Evolutionary conservation across 371 early-diverging fungal species (phyloP), one percentile per base, ranked within the genome.

Genomic region (Dichotomocladium elegans): DNA sequence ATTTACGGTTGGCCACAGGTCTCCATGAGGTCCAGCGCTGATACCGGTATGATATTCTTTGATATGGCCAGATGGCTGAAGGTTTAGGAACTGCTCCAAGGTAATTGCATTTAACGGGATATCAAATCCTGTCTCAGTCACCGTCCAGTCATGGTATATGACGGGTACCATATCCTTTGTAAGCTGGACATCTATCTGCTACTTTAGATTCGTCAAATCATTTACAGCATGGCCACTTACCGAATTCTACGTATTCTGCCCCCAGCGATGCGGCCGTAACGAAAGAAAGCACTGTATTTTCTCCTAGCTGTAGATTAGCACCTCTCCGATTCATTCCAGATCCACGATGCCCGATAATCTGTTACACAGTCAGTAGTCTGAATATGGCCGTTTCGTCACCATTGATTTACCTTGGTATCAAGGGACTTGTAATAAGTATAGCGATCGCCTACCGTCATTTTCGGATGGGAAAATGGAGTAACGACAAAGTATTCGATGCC

Each of bases 271-370:
- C 85, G 1, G 97, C 98, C 0, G 89, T 88, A 15, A 88, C 74
- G 73, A 98, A 92, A 1, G 97, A 94, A 27, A 88, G 64, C 10
- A 94, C 78, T 0, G 99, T 97, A 64, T 99, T 99, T 64, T 99
- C 99, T 2, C 92, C 90, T n/a, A 95, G 71, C 63, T 94, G 91
- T 25, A 93, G 79, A 28, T 64, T 69, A 21, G 59, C 67, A 41
- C 61, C 75, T 54, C 66, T 72, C 52, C 69, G 63, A 71, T 94
- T 94, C 86, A 87, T 89, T n/a, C 98, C 98, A 24, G 85, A 77
- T 11, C 98, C 98, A 43, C 98, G 90, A 72, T 98, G 98, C 9
- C 98, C 98, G 72, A 95, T 89, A 10, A 93, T 77, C 80, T 79
- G 19, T 10, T 25, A 15, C 8, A 22, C 10, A 26, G 21, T 21